Evolutionary conservation across 164 flowering plant species (phyloP), one percentile per base, ranked within the genome.

Genomic region (Buxus sempervirens): DNA sequence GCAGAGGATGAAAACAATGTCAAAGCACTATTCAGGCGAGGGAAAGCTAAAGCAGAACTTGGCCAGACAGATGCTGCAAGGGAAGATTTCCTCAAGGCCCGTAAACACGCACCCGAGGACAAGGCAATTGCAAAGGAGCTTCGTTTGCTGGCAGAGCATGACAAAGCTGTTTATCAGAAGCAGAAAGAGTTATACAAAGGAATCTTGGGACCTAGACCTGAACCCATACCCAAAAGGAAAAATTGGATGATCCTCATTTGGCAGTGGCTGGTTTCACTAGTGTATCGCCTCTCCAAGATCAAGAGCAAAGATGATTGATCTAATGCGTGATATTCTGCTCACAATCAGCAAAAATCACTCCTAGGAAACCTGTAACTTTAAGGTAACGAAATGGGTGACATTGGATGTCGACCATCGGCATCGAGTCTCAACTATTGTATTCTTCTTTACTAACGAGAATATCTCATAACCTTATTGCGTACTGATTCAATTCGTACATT

Each of bases 41-140:
- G 99, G 48, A 95, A 95, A 73, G 98, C 99, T n/a, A 86, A 84
- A 77, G 88, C 97, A 60, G 96, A 86, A 75, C 99, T 95, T 13
- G 97, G 99, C 62, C 98, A 90, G 24, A 55, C 58, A n/a, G 58
- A 55, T 55, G 24, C 24, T 21, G 58, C 58, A 1, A 4, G 24
- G 22, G 24, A 55, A 55, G 58, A 55, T 9, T 55, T 55, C 21
- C 58, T 55, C 12, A 55, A n/a, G 24, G 58, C 58, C 58, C 58
- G 58, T 55, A 55, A 55, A 55, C 3, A n/a, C 21, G 58, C 58
- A 55, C 58, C 58, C 9, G 24, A 55, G 21, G 58, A 55, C 58
- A 55, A 55, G 24, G 24, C 58, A n/a, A 55, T 55, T 55, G 24
- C 13, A 10, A 55, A 13, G 26, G 58, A 55, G 58, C 24, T 55